phyloP scores from a whole-genome alignment of 2,329 filamentous ascomycete genomes.

The Nannizzia gypsea region DNA sequence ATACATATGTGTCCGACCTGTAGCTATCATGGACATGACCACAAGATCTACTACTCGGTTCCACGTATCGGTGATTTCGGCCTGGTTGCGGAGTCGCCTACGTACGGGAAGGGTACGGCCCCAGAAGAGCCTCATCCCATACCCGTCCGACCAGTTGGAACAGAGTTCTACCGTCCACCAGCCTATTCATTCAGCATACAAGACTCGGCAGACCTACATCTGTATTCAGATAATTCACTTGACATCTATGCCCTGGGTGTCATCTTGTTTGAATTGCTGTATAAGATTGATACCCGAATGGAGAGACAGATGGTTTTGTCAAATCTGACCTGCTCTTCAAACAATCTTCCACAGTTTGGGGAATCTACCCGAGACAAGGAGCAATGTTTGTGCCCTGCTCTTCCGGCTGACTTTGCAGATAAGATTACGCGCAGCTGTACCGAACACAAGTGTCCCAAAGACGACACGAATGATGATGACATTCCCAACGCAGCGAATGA shows the following conservation, averaged over 20 bases:
- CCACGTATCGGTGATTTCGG: constrained; percentile 59
- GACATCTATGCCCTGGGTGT: constrained; percentile 53
- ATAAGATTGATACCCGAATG: constrained; percentile 41
- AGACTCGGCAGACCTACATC: constrained; percentile 12
- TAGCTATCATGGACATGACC: constrained; percentile 13
- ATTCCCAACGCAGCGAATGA: constrained; percentile 5
- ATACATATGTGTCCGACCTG: constrained; percentile 39
- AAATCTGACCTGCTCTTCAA: constrained; percentile 26
- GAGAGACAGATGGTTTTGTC: constrained; percentile 36
- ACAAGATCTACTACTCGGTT: constrained; percentile 32
- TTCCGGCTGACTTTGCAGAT: constrained; percentile 29
- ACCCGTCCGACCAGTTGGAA: constrained; percentile 42
- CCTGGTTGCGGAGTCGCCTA: constrained; percentile 46
- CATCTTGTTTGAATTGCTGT: constrained; percentile 51
- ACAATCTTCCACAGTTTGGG: not conserved
- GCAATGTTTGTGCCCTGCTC: constrained; percentile 14
- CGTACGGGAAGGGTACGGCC: constrained; percentile 20
- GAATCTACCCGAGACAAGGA: not conserved
- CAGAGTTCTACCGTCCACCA: constrained; percentile 50
- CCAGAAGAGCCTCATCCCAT: constrained; percentile 10
- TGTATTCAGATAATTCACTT: constrained; percentile 38
- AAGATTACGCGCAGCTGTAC: constrained; percentile 27
- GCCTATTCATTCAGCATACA: constrained; percentile 11
- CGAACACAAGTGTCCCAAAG: not conserved
- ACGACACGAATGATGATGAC: not conserved